Evolutionary conservation across 805 yeast genomes (phyloP).

Genomic region (Teunomyces cretensis): DNA sequence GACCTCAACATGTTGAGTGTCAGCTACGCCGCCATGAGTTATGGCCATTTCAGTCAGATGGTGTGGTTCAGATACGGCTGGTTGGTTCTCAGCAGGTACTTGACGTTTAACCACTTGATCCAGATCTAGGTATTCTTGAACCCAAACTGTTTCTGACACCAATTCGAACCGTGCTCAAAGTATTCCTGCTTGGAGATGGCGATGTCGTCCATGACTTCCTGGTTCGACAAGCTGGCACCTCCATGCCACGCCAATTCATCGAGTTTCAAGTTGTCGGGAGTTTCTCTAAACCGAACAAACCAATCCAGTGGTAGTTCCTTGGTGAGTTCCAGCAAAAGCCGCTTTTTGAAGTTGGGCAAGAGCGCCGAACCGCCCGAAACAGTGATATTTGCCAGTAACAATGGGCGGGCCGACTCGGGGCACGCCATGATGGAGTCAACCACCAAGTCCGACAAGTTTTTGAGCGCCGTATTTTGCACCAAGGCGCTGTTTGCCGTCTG

Average conservation of each 20-base stretch:
- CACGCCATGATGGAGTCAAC: constrained; percentile 65
- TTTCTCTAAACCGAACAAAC: constrained; percentile 47
- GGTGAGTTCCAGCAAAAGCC: constrained; percentile 62
- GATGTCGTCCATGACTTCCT: constrained; percentile 48
- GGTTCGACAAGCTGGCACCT: constrained; percentile 31
- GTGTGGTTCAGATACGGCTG: constrained; percentile 94
- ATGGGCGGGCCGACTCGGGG: constrained; percentile 73
- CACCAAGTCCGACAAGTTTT: constrained; percentile 74
- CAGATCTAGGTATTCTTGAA: constrained; percentile 26
- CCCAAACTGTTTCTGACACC: constrained; percentile 54
- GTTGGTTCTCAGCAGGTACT: constrained; percentile 74
- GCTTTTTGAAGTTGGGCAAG: constrained; percentile 60
- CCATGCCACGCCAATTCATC: constrained; percentile 40
- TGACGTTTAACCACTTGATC: constrained; percentile 69
- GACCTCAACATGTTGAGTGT: constrained; percentile 41
- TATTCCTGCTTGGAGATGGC: constrained; percentile 78
- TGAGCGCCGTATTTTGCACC: constrained; percentile 51
- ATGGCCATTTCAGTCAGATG: constrained; percentile 86
- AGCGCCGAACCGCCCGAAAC: constrained; percentile 82
- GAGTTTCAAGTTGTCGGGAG: constrained; percentile 15
- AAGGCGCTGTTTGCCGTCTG: constrained; percentile 27
- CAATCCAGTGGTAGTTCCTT: constrained; percentile 72
- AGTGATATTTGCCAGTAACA: constrained; percentile 75
- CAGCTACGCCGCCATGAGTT: constrained; percentile 69
- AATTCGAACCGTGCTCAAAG: constrained; percentile 74